Percentiles rank a stretch among this genome's conserved stretches.
Evolutionary conservation across 176 grass and related monocot species (phyloP).

Genomic region (Carex parvula): DNA sequence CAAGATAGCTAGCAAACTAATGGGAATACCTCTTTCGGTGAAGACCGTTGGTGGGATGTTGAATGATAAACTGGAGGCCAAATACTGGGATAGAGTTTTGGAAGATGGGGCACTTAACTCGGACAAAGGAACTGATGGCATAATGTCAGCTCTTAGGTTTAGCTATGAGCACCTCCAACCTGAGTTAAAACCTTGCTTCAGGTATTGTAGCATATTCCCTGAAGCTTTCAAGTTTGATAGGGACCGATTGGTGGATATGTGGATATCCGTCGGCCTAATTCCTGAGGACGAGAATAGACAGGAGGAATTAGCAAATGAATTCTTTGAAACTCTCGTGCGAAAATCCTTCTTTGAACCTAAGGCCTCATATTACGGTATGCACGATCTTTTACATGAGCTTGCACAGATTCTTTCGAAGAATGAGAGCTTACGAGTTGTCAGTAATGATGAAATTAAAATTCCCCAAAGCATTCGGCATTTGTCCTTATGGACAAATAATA

Average conservation of each 20-base stretch:
- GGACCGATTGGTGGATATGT: neutral
- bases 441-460: neutral
- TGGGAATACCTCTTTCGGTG: slow-evolving; percentile 22
- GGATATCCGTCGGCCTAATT: slow-evolving; percentile 28
- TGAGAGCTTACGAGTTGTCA: slow-evolving; percentile 20
- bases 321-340: slow-evolving; percentile 2
- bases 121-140: neutral
- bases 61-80: neutral
- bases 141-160: slow-evolving; percentile 14
- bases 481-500: neutral
- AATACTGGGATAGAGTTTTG: neutral
- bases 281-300: neutral
- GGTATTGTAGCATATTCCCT: slow-evolving; percentile 30
- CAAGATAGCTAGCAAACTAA: slow-evolving; percentile 21
- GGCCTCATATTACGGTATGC: slow-evolving; percentile 7
- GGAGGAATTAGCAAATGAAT: slow-evolving; percentile 18
- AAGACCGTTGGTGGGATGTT: slow-evolving; percentile 25
- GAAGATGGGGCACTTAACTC: neutral
- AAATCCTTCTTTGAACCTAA: slow-evolving; percentile 33
- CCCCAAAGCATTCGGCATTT: slow-evolving; percentile 23
- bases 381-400: slow-evolving; percentile 32
- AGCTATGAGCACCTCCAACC: slow-evolving; percentile 24
- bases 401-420: slow-evolving; percentile 8
- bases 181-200: slow-evolving; percentile 22
- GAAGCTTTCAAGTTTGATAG: neutral